Base-by-base conservation (phyloP, 1,139 yeast species). In the Pichia sp. region DNA sequence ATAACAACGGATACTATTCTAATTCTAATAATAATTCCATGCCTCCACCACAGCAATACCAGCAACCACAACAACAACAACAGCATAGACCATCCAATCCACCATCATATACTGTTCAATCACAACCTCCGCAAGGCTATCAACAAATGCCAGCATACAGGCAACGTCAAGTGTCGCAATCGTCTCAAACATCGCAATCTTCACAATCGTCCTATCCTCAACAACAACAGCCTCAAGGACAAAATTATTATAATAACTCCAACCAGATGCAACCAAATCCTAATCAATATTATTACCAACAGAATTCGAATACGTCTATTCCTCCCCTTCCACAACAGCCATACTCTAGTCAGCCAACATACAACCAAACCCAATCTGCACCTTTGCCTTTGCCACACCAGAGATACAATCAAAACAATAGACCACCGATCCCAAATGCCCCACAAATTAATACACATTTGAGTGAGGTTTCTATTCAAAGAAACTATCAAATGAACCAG, bases 401-500 rank as follows among this genome's bases (percentile, higher is more conserved):
- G 11, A 28, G 38, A 37, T 37, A 22, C n/a, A 37, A 37, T 12
- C 38, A 28, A 14, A 34, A n/a, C n/a, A n/a, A 34, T 34, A 40
- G 20, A 24, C 40, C 41, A 11, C 41, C 43, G 12, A 22, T 32
- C n/a, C 43, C 43, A 15, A 15, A 20, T n/a, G 37, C 43, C 2
- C 37, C 49, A 2, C 45, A 37, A 9, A 45, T 48, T 6, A 47
- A 47, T 32, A 47, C 51, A 15, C 41, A 44, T 18, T 14, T 44
- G 7, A 15, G 28, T 19, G 24, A n/a, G 9, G 17, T 14, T 19
- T 12, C 37, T 24, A n/a, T 32, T 27, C 34, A 38, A n/a, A 36
- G 33, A 22, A 31, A 19, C 11, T 38, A 8, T 4, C 27, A 15
- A 6, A 8, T 11, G 8, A 21, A 27, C 14, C 34, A 35, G 7